Evolutionary conservation across 345 rosid genomes (phyloP), one percentile per base, ranked within the genome.

Genomic region (Erysimum cheiranthoides): DNA sequence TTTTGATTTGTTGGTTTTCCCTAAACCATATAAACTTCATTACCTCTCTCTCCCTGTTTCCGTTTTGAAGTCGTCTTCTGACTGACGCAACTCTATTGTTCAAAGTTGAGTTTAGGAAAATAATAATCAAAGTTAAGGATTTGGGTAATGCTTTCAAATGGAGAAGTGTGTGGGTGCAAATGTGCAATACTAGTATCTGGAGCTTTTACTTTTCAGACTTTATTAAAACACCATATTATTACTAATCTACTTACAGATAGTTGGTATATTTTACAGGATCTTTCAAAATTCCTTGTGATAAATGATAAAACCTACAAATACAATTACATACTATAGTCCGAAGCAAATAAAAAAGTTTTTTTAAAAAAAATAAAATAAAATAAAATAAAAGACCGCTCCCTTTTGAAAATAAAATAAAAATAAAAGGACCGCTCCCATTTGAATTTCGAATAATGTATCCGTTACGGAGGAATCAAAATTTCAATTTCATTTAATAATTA

Each of bases 391-490:
- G 58, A 52, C 27, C 75, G 74, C 74, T 76, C 65, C 17, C 6
- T 9, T 76, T 76, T 76, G 74, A 76, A 76, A 40, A 40, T 11
- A 40, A 3, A 3, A 38, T 3, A 32, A 32, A 32, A 32, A 12
- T 0, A 8, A 60, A 58, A 42, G 58, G n/a, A 52, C 27, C 75
- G 74, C 74, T 76, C 65, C 17, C 6, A 12, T 76, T 76, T 76
- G 74, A 76, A 76, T 7, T 76, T 76, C 70, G 59, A 76, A 76
- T 2, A 52, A 68, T 69, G 4, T 4, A 52, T 7, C 75, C 79
- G 79, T 76, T 76, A 58, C 43, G 6, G 21, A 57, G 61, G 67
- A 68, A 42, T 68, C 47, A 12, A 51, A 49, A 10, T 17, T 54
- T 35, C 40, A 57, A 66, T 31, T 53, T 42, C 54, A 18, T 40